Evolutionary conservation across 306 rosid species (phyloP).

Genomic region (Oxytropis ochrocephala): DNA sequence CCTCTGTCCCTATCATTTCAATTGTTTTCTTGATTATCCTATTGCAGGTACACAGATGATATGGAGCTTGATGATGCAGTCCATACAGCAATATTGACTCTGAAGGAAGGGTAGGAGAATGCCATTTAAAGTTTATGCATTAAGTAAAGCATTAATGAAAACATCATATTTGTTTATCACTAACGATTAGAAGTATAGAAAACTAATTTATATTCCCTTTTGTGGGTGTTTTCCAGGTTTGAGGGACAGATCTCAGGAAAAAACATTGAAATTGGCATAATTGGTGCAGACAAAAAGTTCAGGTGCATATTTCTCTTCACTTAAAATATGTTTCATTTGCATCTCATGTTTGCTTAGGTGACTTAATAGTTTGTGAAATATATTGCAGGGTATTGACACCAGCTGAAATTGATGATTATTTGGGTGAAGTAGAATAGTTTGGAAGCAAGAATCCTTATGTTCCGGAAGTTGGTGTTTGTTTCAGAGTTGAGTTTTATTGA

Average conservation of each 20-base stretch:
- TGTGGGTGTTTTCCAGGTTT: conserved; percentile 37
- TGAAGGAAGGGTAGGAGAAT: conserved; percentile 85
- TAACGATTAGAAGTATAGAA: neutral
- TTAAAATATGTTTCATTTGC: neutral
- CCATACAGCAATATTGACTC: conserved; percentile 91
- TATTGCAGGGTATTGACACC: conserved; percentile 88
- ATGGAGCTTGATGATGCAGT: conserved; percentile 99
- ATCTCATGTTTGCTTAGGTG: neutral
- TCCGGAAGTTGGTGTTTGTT: conserved; percentile 16
- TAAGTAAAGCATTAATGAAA: neutral
- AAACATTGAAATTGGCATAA: conserved; percentile 95
- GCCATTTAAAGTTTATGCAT: conserved; percentile 10
- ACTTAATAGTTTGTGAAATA: conserved; percentile 5
- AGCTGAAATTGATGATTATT: conserved; percentile 90
- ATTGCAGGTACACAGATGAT: conserved; percentile 75
- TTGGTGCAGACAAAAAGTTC: conserved; percentile 76
- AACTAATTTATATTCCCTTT: no score
- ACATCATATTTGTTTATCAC: conserved; percentile 3
- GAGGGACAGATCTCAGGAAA: conserved; percentile 95
- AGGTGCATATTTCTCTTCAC: conserved; percentile 40
- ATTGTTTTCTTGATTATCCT: conserved; percentile 11
- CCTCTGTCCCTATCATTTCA: neutral
- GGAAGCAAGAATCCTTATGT: conserved; percentile 14
- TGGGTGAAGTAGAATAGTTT: conserved; percentile 86
- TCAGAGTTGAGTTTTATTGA: conserved; percentile 20